Evolutionary conservation across 2,329 filamentous ascomycete species (phyloP), one percentile per base, ranked within the genome.

Genomic region (Diaporthe citri): DNA sequence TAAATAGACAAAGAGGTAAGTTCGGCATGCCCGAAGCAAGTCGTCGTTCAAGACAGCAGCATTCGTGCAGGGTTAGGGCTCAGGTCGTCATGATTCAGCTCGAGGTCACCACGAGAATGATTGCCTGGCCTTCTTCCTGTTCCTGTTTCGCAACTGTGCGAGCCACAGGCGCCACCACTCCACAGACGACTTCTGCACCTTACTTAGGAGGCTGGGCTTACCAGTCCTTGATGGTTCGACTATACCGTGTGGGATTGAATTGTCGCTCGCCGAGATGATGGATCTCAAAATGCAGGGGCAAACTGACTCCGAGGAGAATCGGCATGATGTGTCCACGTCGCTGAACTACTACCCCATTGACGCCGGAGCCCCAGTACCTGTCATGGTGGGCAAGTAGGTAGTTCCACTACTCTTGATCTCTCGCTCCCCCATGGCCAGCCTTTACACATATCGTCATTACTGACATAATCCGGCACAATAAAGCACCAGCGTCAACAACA

Each of bases 401-500:
- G 2, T 4, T 20, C 66, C 31, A n/a, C 13, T 10, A 17, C 8
- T 17, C 28, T 4, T 0, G 3, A 20, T 7, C 2, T 1, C 8
- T 5, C 3, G 9, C 3, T 41, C 5, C 9, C 28, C 41, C 25
- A 8, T 2, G 13, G 12, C 7, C 13, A n/a, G n/a, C 15, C 13
- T 31, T 39, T 3, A 28, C 3, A 46, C 41, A 15, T 13, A 22
- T 31, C 15, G 4, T 9, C 15, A 20, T 41, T n/a, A 7, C 31
- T 71, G 22, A 70, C 8, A 5, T 9, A 43, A 36, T 10, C 39
- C 15, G 55, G 22, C 9, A 25, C 28, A 5, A 41, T 56, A 7
- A 59, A 74, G 57, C 3, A 85, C 87, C n/a, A 85, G 93, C 7
- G 83, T 93, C 46, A 82, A 93, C 71, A 93, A 93, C 83, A 91